Base-by-base conservation (phyloP, 2,329 filamentous ascomycete genomes). In the Stachybotrys elegans region DNA sequence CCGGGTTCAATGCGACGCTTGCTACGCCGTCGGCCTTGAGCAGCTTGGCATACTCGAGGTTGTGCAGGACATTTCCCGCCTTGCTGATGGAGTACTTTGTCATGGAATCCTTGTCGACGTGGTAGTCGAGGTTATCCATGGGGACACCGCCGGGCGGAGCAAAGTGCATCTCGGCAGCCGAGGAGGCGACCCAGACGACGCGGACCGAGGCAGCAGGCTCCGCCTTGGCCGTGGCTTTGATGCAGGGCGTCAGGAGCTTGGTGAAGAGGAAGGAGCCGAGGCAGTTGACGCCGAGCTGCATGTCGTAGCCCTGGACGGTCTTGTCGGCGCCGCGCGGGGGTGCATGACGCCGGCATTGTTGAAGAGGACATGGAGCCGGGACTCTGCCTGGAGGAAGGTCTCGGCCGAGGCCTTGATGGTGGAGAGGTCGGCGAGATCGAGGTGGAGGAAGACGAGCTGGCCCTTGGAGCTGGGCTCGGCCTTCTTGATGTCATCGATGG, bases 271-370 rank as follows among this genome's bases (percentile, higher is more conserved):
- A 70, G 2, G 58, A 60, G 1, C 67, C 69, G 14, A 71, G 48
- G 32, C 65, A 63, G 44, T 71, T 70, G 4, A 63, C 62, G 12
- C 67, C 69, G 4, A 71, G 58, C 50, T 70, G 68, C 7, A 69
- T 57, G 44, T 71, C 68, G 46, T 69, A 62, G 14, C 58, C 58
- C 22, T 69, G 67, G 4, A 57, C 57, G 2, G 68, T 68, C 51
- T 57, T 60, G 21, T n/a, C n/a, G 38, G 57, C 61, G 1, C 63
- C 67, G 13, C 53, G 47, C 0, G 68, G 67, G 0, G 66, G 59
- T 8, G 55, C 49, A 67, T 67, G 27, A 72, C 57, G 7, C 61
- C 70, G 2, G 70, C 70, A 51, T 72, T 72, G 48, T 72, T 67
- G 48, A 69, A 58, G 25, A 71, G 51, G 1, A 67, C 51, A 37